A percentile compares a stretch with the other conserved stretches of the same genome.
Conservation (phyloP, 495 filamentous ascomycete genomes). For the Penicillium psychrofluorescens region DNA sequence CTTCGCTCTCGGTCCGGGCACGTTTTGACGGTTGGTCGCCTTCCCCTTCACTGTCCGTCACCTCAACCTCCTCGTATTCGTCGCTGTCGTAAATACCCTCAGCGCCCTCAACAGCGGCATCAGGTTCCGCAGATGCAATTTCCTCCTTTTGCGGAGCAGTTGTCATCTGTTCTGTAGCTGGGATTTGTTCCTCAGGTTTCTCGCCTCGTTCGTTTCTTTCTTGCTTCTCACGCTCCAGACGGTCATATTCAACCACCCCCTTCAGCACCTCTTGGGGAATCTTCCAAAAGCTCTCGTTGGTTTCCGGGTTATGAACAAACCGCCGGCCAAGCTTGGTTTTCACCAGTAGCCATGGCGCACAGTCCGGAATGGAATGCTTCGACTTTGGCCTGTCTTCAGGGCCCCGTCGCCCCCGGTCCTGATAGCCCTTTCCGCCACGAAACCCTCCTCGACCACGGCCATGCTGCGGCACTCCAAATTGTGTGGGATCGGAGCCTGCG, state of each 20-base stretch:
- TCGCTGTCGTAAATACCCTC: slow-evolving; percentile 41
- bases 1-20: slow-evolving; percentile 52
- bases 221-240: slow-evolving; percentile 42
- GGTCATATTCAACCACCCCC: slow-evolving; percentile 68
- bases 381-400: slow-evolving; percentile 74
- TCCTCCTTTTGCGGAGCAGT: background rate
- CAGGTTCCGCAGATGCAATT: slow-evolving; percentile 1
- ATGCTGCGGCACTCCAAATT: slow-evolving; percentile 12
- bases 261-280: slow-evolving; percentile 78
- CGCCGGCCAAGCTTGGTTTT: slow-evolving; percentile 80
- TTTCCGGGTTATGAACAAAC: slow-evolving; percentile 80
- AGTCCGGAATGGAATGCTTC: slow-evolving; percentile 70
- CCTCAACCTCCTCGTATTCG: slow-evolving; percentile 87
- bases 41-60: slow-evolving; percentile 60
- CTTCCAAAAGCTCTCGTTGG: slow-evolving; percentile 87
- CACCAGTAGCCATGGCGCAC: slow-evolving; percentile 86
- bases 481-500: slow-evolving; percentile 15
- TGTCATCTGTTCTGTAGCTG: slow-evolving; percentile 1
- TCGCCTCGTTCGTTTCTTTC: slow-evolving; percentile 36
- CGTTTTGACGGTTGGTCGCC: slow-evolving; percentile 55
- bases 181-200: slow-evolving; percentile 17
- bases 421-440: slow-evolving; percentile 43
- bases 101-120: slow-evolving; percentile 3
- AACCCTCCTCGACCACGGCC: slow-evolving; percentile 29
- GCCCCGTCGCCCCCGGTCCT: slow-evolving; percentile 49